Evolutionary conservation across 176 grass and related monocot genomes (phyloP).

Genomic region (Zoysia pacifica): DNA sequence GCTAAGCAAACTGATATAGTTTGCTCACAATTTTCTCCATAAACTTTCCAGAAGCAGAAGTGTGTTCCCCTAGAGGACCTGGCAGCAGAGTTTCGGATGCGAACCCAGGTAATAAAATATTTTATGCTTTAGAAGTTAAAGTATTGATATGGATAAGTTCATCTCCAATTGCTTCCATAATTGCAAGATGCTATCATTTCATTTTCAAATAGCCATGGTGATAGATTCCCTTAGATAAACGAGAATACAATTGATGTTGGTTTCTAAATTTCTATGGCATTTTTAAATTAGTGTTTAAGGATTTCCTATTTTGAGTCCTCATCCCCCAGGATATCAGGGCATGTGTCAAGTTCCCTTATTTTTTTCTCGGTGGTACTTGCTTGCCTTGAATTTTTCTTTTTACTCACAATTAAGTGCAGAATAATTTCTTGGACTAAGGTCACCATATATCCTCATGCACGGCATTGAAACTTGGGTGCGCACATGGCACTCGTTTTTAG

Average conservation of each 20-base stretch:
- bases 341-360: background rate
- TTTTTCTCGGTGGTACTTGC: background rate
- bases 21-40: background rate
- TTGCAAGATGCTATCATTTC: background rate
- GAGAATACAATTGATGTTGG: background rate
- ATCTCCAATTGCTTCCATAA: background rate
- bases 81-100: constrained; percentile 84
- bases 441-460: background rate
- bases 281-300: background rate
- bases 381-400: background rate
- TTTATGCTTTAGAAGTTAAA: background rate
- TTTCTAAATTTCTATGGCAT: constrained; percentile 7
- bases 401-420: background rate
- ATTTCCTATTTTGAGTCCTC: background rate
- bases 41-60: constrained; percentile 72
- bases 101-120: constrained; percentile 70
- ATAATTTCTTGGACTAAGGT: background rate
- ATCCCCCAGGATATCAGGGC: background rate
- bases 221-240: background rate
- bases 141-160: constrained; percentile 10
- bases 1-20: constrained; percentile 12
- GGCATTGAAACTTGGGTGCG: background rate
- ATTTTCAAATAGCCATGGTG: constrained; percentile 1
- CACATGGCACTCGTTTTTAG: background rate
- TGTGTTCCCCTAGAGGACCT: constrained; percentile 94